Evolutionary conservation across 2,329 filamentous ascomycete genomes (phyloP).

Genomic region (Aciculosporium take): DNA sequence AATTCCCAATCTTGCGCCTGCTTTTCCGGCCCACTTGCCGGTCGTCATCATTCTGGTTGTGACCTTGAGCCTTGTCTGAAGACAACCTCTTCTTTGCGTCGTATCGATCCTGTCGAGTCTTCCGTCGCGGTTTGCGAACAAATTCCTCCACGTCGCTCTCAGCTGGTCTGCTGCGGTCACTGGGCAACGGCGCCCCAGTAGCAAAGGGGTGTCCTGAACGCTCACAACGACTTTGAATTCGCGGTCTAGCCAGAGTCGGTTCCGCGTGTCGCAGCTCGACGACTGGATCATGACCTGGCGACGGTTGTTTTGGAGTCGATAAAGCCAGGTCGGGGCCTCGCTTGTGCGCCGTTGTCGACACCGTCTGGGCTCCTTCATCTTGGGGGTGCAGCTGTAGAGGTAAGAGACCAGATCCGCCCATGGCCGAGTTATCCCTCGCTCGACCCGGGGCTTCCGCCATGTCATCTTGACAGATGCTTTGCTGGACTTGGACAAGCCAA

Average conservation of each 20-base stretch:
- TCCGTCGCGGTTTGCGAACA: constrained; percentile 8
- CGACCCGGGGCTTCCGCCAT: neutral
- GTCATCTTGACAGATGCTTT: neutral
- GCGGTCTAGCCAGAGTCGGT: neutral
- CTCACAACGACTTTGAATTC: neutral
- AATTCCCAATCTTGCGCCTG: constrained; percentile 14
- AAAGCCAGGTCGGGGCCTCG: neutral
- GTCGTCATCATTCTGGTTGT: neutral
- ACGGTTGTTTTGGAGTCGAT: neutral
- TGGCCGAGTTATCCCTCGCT: neutral
- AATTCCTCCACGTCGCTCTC: neutral
- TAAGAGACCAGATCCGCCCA: neutral
- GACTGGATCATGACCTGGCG: neutral
- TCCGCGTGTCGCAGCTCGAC: neutral
- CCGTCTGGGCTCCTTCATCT: neutral
- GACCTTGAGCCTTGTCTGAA: neutral
- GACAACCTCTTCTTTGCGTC: neutral
- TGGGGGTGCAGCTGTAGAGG: neutral
- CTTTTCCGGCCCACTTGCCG: neutral
- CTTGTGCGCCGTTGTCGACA: neutral
- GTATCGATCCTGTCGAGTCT: constrained; percentile 10
- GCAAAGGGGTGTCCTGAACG: neutral
- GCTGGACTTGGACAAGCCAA: constrained; percentile 1
- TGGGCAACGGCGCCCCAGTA: neutral
- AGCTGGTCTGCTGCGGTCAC: neutral